Conservation (phyloP, 176 grass and related monocot species). For the Pontederia crassipes region DNA sequence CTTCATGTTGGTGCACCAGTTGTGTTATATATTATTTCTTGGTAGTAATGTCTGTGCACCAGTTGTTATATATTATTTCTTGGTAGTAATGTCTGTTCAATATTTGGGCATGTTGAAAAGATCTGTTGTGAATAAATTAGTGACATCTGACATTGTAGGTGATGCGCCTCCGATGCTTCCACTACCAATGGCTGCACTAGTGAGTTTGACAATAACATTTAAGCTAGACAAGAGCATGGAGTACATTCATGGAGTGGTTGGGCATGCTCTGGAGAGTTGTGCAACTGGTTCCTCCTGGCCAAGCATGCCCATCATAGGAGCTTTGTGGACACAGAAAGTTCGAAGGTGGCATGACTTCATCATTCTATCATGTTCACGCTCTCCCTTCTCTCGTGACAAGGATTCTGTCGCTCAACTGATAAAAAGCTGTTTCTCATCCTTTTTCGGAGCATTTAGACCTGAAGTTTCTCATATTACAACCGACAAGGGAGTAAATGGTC, state of each 20-base stretch:
- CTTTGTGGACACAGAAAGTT: constrained; percentile 82
- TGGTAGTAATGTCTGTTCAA: too few relatives aligned
- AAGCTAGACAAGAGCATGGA: constrained; percentile 72
- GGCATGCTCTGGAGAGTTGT: constrained; percentile 80
- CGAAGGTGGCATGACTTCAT: constrained; percentile 82
- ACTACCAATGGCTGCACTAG: constrained; percentile 82
- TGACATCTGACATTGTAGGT: constrained; percentile 30
- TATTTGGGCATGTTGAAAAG: background rate
- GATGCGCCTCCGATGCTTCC: constrained; percentile 81
- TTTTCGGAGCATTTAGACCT: constrained; percentile 34
- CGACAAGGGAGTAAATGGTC: constrained; percentile 49
- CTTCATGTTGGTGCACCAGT: too few relatives aligned
- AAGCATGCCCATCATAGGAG: constrained; percentile 89
- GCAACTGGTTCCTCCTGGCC: constrained; percentile 69
- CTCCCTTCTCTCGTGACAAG: constrained; percentile 68
- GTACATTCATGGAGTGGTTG: constrained; percentile 49
- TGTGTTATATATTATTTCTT: too few relatives aligned
- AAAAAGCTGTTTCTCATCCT: constrained; percentile 66
- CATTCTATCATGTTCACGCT: constrained; percentile 58
- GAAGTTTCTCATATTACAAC: constrained; percentile 37
- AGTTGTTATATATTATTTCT: too few relatives aligned
- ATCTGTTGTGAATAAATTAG: background rate
- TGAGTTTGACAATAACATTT: constrained; percentile 89
- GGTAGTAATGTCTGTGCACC: too few relatives aligned
- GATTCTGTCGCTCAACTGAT: constrained; percentile 64